Percentiles rank a stretch among this genome's conserved stretches.
These are phyloP conservation scores for Diaporthe sp. DNA, from an alignment of 2,329 filamentous ascomycete genomes.

Conservation along the genomic window DNA sequence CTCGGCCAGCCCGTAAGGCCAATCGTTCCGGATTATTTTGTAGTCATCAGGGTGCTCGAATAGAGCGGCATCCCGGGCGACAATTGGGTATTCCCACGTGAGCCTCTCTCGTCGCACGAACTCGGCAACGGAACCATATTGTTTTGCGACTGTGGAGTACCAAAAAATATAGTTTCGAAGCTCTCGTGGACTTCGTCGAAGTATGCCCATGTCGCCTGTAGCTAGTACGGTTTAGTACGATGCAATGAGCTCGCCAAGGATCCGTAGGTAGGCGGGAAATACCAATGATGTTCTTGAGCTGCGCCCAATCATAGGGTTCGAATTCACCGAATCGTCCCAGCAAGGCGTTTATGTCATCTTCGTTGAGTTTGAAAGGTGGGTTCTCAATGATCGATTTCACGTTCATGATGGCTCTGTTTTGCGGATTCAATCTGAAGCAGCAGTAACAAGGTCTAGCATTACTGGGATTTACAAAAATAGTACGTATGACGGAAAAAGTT, in stretches of 20 bases:
- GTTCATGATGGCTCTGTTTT: background rate
- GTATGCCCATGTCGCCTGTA: background rate
- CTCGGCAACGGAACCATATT: background rate
- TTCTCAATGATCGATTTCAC: background rate
- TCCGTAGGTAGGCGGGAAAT: background rate
- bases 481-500: background rate
- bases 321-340: background rate
- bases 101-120: background rate
- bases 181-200: background rate
- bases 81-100: background rate
- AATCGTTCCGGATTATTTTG: background rate
- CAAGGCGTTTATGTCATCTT: background rate
- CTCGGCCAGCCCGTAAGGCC: background rate
- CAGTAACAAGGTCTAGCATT: background rate
- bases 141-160: background rate
- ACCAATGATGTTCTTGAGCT: background rate
- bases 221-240: background rate
- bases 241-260: background rate
- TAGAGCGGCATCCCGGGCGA: background rate
- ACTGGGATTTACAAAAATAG: background rate
- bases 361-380: background rate
- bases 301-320: background rate
- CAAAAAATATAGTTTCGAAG: background rate
- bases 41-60: background rate
- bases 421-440: background rate